A percentile compares a stretch with the other conserved stretches of the same genome.
Evolutionary conservation across 2,329 filamentous ascomycete genomes (phyloP).

Genomic region (Monilinia aucupariae): DNA sequence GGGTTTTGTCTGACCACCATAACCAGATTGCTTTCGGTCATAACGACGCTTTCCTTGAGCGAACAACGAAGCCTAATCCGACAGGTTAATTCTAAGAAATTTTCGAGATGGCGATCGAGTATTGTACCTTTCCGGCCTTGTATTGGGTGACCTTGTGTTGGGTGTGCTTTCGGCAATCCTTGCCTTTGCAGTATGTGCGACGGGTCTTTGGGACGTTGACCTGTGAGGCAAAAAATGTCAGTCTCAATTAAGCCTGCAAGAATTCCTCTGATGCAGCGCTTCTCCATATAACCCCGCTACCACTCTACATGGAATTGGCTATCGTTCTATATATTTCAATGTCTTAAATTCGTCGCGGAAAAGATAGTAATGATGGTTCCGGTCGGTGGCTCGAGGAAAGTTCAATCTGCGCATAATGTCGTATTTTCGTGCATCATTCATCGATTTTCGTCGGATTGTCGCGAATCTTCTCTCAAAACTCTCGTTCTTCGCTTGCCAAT

Average conservation of each 20-base stretch:
- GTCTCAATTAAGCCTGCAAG: background rate
- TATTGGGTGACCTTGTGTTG: slow-evolving; percentile 94
- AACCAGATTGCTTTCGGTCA: slow-evolving; percentile 98
- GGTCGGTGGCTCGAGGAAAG: background rate
- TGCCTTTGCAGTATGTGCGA: slow-evolving; percentile 96
- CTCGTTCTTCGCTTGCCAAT: background rate
- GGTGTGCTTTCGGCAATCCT: slow-evolving; percentile 87
- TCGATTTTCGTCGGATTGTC: background rate
- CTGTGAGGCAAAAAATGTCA: slow-evolving; percentile 36
- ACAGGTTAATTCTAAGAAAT: slow-evolving; percentile 15
- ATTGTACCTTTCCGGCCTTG: slow-evolving; percentile 81
- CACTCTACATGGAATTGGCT: background rate
- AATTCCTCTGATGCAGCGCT: background rate
- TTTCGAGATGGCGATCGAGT: slow-evolving; percentile 22
- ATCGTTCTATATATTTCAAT: background rate
- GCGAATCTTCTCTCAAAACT: slow-evolving; percentile 9
- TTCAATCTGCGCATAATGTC: background rate
- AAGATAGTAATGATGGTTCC: background rate
- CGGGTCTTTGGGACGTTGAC: slow-evolving; percentile 99
- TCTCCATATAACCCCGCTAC: background rate
- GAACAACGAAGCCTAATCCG: slow-evolving; percentile 70
- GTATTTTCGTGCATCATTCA: background rate
- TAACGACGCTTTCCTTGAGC: slow-evolving; percentile 99
- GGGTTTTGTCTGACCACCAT: slow-evolving; percentile 99
- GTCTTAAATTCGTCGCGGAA: background rate